These are phyloP conservation scores for Kodamaea neixiangensis DNA, from an alignment of 805 yeast species.

Conservation along the genomic window DNA sequence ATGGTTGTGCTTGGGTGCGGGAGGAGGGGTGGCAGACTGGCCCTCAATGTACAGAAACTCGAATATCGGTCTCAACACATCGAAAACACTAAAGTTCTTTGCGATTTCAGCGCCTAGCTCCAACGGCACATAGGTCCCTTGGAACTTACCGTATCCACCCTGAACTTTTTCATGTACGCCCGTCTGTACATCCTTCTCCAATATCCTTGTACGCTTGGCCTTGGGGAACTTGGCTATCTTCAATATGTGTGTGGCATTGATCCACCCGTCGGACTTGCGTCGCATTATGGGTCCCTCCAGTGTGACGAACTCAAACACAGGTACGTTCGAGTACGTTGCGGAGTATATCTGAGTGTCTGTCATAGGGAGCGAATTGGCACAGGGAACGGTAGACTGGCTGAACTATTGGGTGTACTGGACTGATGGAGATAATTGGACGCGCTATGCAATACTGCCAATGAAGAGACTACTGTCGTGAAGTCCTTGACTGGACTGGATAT, in stretches of 20 bases:
- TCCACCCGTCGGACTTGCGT: constrained; percentile 60
- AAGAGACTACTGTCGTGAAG: neutral
- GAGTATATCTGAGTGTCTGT: constrained; percentile 50
- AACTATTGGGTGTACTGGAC: neutral
- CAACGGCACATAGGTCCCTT: constrained; percentile 48
- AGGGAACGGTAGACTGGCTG: neutral
- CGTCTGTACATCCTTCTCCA: constrained; percentile 63
- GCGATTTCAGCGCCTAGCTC: constrained; percentile 44
- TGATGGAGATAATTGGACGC: neutral
- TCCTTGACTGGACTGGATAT: neutral
- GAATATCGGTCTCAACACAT: constrained; percentile 43
- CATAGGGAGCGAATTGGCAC: neutral
- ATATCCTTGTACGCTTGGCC: constrained; percentile 60
- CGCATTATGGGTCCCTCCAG: constrained; percentile 73
- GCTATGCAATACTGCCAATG: neutral
- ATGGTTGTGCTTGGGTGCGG: constrained; percentile 49
- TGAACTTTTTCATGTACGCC: constrained; percentile 72
- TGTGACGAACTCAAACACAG: constrained; percentile 65
- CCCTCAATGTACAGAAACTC: constrained; percentile 41
- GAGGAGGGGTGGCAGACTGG: constrained; percentile 42
- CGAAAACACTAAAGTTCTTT: constrained; percentile 44
- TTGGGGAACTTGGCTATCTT: constrained; percentile 70
- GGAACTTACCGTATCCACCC: constrained; percentile 74
- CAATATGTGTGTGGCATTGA: constrained; percentile 72
- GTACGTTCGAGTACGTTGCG: constrained; percentile 75